Evolutionary conservation across 495 filamentous ascomycete species (phyloP).

Genomic region (Penicillium taxi): DNA sequence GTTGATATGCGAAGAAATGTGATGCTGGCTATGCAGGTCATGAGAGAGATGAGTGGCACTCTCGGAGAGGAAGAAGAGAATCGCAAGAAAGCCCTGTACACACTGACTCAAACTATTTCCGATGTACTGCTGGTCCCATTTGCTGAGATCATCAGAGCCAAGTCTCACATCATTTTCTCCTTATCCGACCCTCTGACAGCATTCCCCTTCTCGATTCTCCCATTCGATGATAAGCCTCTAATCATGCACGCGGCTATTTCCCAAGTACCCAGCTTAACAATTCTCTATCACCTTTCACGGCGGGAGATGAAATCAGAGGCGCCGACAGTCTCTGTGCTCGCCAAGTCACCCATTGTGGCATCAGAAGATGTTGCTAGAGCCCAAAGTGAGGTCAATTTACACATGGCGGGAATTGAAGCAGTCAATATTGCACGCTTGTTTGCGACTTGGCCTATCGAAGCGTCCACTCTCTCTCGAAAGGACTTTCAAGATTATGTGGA

Average conservation of each 20-base stretch:
- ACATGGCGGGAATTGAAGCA: slow-evolving; percentile 24
- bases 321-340: slow-evolving; percentile 22
- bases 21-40: slow-evolving; percentile 18
- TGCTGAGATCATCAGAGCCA: slow-evolving; percentile 15
- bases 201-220: slow-evolving; percentile 20
- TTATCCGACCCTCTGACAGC: slow-evolving; percentile 22
- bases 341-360: slow-evolving; percentile 14
- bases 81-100: slow-evolving; percentile 7
- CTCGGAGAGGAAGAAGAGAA: slow-evolving; percentile 11
- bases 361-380: neutral
- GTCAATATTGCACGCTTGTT: slow-evolving; percentile 23
- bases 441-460: slow-evolving; percentile 24
- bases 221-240: slow-evolving; percentile 17
- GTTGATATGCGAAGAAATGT: slow-evolving; percentile 11
- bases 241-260: slow-evolving; percentile 20
- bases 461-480: slow-evolving; percentile 14
- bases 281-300: slow-evolving; percentile 20
- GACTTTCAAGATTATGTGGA: slow-evolving; percentile 18
- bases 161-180: slow-evolving; percentile 22
- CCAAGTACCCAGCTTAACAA: slow-evolving; percentile 21
- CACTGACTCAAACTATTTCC: slow-evolving; percentile 12
- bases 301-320: slow-evolving; percentile 10
- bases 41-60: slow-evolving; percentile 17
- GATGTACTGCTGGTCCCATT: slow-evolving; percentile 15
- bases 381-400: slow-evolving; percentile 12